These are phyloP conservation scores for Quercus alba DNA, from an alignment of 306 rosid species.

Conservation along the genomic window DNA sequence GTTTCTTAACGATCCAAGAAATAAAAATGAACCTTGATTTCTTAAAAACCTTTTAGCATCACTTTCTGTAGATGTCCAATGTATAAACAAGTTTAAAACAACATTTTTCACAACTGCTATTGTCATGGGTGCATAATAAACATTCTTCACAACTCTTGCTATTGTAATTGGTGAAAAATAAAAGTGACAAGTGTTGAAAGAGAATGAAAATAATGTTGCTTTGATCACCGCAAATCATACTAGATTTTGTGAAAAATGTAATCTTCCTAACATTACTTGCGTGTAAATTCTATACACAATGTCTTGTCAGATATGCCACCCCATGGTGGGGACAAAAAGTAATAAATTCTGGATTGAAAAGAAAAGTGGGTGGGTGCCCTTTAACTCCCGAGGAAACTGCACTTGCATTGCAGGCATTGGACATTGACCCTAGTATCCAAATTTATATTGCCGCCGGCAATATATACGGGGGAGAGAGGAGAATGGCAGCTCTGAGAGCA, in stretches of 20 bases:
- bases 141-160: too few relatives aligned
- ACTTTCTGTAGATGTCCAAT: neutral
- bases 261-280: too few relatives aligned
- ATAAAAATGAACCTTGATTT: neutral
- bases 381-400: conserved; percentile 91
- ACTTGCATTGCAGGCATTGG: conserved; percentile 60
- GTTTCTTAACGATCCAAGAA: neutral
- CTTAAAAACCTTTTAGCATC: neutral
- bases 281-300: neutral
- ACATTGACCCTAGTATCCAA: conserved; percentile 62
- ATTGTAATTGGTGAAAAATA: too few relatives aligned
- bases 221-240: too few relatives aligned
- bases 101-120: too few relatives aligned
- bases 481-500: conserved; percentile 53
- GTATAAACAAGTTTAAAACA: neutral
- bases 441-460: conserved; percentile 91
- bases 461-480: conserved; percentile 73
- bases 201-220: too few relatives aligned
- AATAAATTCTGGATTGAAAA: conserved; percentile 68
- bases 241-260: too few relatives aligned
- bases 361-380: conserved; percentile 85
- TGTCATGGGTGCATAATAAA: too few relatives aligned
- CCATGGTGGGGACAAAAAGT: conserved; percentile 89
- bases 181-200: too few relatives aligned
- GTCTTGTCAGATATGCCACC: conserved; percentile 60